phyloP scores from a whole-genome alignment of 148 eudicot genomes.

The Persicaria tinctoria region DNA sequence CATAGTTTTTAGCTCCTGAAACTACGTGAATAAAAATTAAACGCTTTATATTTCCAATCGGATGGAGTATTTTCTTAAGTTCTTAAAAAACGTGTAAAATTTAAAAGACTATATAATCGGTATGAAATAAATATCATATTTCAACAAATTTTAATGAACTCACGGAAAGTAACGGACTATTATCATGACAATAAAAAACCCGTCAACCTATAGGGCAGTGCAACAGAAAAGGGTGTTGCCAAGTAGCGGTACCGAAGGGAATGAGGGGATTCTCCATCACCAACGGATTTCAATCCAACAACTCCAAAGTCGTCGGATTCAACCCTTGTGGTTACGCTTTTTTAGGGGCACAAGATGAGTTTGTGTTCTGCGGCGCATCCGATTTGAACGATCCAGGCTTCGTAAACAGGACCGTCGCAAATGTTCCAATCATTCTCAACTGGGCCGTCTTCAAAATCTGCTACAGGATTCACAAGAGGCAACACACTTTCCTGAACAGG shows the following conservation, averaged over 20 bases:
- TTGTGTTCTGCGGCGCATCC: conserved; percentile 22
- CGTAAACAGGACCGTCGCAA: not conserved
- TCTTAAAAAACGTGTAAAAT: too few species aligned
- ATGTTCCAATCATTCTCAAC: conserved; percentile 31
- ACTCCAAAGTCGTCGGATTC: conserved; percentile 16
- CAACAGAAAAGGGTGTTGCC: conserved; percentile 48
- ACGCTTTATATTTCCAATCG: too few species aligned
- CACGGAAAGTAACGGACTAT: too few species aligned
- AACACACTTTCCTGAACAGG: too few species aligned
- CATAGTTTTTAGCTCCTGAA: too few species aligned
- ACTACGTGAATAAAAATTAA: too few species aligned
- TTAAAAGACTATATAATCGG: too few species aligned
- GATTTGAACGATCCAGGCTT: conserved; percentile 35
- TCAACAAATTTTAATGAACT: too few species aligned
- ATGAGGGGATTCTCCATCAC: not conserved
- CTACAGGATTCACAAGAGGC: too few species aligned
- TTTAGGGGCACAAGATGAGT: conserved; percentile 24
- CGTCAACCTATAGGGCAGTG: conserved; percentile 11
- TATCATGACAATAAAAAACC: too few species aligned
- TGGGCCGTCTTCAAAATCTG: conserved; percentile 22
- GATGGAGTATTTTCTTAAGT: too few species aligned
- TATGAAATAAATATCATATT: too few species aligned
- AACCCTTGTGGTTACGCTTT: conserved; percentile 43
- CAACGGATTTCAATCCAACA: not conserved
- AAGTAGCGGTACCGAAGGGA: conserved; percentile 33